Base-by-base conservation (phyloP, 345 rosid species). In the Sapria himalayana region DNA sequence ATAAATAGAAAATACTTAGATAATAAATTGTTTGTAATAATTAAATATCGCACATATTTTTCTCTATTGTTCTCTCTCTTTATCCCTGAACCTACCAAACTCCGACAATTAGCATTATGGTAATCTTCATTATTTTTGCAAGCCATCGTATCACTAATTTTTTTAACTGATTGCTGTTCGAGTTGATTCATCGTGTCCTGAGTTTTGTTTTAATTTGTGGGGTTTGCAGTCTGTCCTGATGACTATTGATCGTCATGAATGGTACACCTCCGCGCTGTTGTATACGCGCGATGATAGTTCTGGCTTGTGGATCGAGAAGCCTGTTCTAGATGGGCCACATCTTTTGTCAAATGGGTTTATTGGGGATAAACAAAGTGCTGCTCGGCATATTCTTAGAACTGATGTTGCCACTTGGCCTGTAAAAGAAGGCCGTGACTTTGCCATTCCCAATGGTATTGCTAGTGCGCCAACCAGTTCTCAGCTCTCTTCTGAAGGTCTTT, bases 231-330 rank as follows among this genome's bases (percentile, higher is more conserved):
- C 80, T 33, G 91, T 66, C 49, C 52, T 89, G 51, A 85, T 89
- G 39, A 79, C 86, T 13, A 54, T 79, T 39, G 94, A 82, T 64
- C 79, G 81, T 43, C 98, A 89, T 64, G 94, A 82, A 56, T 89
- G 98, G 98, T 89, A 79, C 50, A 84, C 81, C 35, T 69, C 82
- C 56, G 91, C 98, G 24, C 94, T 69, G 60, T 65, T 72, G 60
- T 89, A 79, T 51, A 76, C 75, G 39, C 93, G 98, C 41, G 72
- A 89, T 59, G 94, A 79, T 66, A 60, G 75, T 52, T 54, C 80
- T 24, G 98, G 98, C 48, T 56, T 82, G 41, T 89, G 98, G 98
- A 70, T 63, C 25, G 65, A 55, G 45, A 76, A 58, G 55, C 70
- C 84, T 48, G 93, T 93, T 24, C 46, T 70, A 45, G 64, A 48